Percentiles rank a stretch among this genome's conserved stretches.
These are phyloP conservation scores for Aspergillus sclerotiicarbonarius DNA, from an alignment of 495 filamentous ascomycete species.

Conservation along the genomic window DNA sequence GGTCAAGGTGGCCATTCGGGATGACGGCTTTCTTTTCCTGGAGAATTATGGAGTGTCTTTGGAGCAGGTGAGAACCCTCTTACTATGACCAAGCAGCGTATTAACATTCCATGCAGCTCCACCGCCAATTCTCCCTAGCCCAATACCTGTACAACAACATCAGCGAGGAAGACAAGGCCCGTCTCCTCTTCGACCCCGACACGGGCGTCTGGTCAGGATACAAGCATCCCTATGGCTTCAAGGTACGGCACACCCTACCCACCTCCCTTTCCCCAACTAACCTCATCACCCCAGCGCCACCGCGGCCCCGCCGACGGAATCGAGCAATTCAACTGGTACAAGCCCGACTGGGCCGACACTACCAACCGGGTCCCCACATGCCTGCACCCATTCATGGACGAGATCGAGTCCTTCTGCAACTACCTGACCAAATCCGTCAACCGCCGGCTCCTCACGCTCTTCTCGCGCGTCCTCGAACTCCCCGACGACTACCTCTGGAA, in stretches of 20 bases:
- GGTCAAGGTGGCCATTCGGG: constrained; percentile 39
- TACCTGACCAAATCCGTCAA: constrained; percentile 47
- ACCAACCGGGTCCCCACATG: constrained; percentile 33
- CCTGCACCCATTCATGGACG: constrained; percentile 46
- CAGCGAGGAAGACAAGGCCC: constrained; percentile 42
- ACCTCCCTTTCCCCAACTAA: neutral
- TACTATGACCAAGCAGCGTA: too few species aligned
- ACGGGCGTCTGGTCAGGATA: constrained; percentile 41
- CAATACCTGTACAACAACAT: constrained; percentile 47
- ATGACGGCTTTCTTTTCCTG: constrained; percentile 48
- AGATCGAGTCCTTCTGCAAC: constrained; percentile 42
- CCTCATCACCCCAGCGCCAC: constrained; percentile 24
- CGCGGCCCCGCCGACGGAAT: constrained; percentile 39
- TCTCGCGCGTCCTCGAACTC: constrained; percentile 46
- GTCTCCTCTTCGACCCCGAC: constrained; percentile 39
- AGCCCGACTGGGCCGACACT: constrained; percentile 33
- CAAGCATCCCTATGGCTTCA: constrained; percentile 42
- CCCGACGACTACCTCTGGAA: constrained; percentile 47
- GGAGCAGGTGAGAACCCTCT: constrained; percentile 33
- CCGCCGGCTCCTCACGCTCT: constrained; percentile 40
- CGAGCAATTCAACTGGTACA: constrained; percentile 51
- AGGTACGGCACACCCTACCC: constrained; percentile 32
- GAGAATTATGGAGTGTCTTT: constrained; percentile 48
- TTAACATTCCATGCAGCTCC: too few species aligned
- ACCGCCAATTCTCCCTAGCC: constrained; percentile 44